phyloP scores from a whole-genome alignment of 2,329 filamentous ascomycete genomes.

The Aspergillus sojae region DNA sequence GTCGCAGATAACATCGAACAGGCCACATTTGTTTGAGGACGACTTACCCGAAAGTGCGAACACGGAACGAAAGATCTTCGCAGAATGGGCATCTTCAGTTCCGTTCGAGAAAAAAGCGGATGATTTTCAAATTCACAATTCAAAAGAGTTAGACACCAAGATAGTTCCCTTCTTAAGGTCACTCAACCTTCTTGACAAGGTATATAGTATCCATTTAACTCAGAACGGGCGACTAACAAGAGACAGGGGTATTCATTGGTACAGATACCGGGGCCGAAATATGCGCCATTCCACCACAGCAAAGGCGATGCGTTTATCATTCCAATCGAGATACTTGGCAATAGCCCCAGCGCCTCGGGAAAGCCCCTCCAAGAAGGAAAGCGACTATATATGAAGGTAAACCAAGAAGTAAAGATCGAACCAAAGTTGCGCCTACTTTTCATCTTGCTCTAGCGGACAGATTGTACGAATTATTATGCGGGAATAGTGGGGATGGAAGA shows the following conservation, averaged over 20 bases:
- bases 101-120: background rate
- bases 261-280: background rate
- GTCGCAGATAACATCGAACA: too few relatives aligned
- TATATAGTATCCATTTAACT: background rate
- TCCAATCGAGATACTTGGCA: background rate
- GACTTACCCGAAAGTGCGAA: background rate
- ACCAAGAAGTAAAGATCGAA: background rate
- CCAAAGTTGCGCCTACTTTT: conserved; percentile 2
- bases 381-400: background rate
- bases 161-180: background rate
- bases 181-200: background rate
- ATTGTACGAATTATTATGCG: background rate
- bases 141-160: background rate
- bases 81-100: conserved; percentile 1
- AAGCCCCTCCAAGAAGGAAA: background rate
- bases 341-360: background rate
- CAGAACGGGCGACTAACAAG: background rate
- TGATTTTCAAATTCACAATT: conserved; percentile 1
- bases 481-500: too few relatives aligned
- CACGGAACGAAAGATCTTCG: background rate
- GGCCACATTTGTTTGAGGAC: too few relatives aligned
- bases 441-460: background rate
- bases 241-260: too few relatives aligned
- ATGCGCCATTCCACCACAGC: background rate
- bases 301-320: background rate